Conservation (phyloP, 306 rosid genomes). For the Gleditsia sinensis region DNA sequence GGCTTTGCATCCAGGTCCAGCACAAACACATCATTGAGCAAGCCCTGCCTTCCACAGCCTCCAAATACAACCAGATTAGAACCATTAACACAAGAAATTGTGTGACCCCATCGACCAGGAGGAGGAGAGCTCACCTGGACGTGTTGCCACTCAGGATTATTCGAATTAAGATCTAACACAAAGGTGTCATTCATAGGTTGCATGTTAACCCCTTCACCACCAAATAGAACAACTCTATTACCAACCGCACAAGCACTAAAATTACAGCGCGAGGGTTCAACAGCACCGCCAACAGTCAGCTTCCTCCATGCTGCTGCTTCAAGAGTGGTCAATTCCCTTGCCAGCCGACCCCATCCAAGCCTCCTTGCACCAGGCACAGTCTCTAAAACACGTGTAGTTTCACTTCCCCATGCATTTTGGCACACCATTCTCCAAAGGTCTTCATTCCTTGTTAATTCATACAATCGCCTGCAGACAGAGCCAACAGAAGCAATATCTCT, state of each 20-base stretch:
- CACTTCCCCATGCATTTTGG: conserved; percentile 99
- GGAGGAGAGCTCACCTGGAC: conserved; percentile 99
- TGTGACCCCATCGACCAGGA: conserved; percentile 99
- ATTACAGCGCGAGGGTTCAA: conserved; percentile 97
- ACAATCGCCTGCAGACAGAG: conserved; percentile 76
- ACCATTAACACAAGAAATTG: conserved; percentile 95
- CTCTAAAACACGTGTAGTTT: conserved; percentile 91
- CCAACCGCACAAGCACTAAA: conserved; percentile 99
- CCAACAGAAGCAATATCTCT: conserved; percentile 96
- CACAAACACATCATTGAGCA: conserved; percentile 97
- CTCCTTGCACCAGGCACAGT: conserved; percentile 97
- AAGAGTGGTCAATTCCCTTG: conserved; percentile 94
- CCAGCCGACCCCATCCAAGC: conserved; percentile 94
- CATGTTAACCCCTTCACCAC: conserved; percentile 99
- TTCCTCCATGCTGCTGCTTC: conserved; percentile 99
- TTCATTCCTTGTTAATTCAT: conserved; percentile 82
- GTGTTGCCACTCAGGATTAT: conserved; percentile 95
- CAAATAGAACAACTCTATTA: conserved; percentile 94
- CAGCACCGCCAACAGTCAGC: conserved; percentile 89
- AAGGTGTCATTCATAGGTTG: conserved; percentile 99
- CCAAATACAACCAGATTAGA: conserved; percentile 96
- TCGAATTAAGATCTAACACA: conserved; percentile 84
- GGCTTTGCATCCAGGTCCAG: conserved; percentile 94
- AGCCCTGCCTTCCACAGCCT: conserved; percentile 97
- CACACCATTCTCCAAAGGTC: conserved; percentile 98